Base-by-base conservation (phyloP, 805 yeast genomes). In the Ogataea minuta region DNA sequence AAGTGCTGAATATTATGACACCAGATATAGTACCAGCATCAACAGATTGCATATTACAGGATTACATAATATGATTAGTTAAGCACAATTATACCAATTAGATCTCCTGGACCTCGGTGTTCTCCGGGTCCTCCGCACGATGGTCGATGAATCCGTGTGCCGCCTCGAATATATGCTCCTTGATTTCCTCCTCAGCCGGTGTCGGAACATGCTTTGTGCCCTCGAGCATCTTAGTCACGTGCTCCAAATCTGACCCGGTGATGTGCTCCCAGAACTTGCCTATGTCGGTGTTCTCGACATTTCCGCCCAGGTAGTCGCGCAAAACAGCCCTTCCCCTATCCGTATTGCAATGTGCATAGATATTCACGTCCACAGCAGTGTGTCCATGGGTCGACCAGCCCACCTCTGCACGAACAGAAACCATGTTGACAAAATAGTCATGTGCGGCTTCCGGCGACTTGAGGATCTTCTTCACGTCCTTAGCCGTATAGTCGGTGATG, bases 311-410 rank as follows among this genome's bases (percentile, higher is more conserved):
- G 9, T 75, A 68, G 14, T 70, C 60, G 41, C 66, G 57, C 7
- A 75, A 50, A 48, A 68, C 53, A 2, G 46, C 31, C 54, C 63
- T 63, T 21, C 79, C 69, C 6, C 63, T 52, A 34, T 69, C 66
- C 17, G 72, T 76, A 52, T 82, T 82, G 23, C 89, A 74, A 58
- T 81, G 74, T 0, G 84, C 96, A 59, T 90, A 90, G 34, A 91
- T 84, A 56, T 91, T 90, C 25, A 90, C 96, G 62, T 90, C 98
- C 11, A 90, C 96, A 0, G 96, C 96, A 14, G 95, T 81, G 62
- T 90, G 98, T 21, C 97, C 98, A 55, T 88, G 95, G 0, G 97
- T 90, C 8, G 95, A 73, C 96, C 96, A 90, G n/a, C 96, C 97
- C 12, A 88, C 77, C 61, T 84, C 84, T 0, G 97, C 88, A 48